A percentile compares a stretch with the other conserved stretches of the same genome.
phyloP scores from a whole-genome alignment of 179 eudicot genomes.

The Sideroxylon spinosum region DNA sequence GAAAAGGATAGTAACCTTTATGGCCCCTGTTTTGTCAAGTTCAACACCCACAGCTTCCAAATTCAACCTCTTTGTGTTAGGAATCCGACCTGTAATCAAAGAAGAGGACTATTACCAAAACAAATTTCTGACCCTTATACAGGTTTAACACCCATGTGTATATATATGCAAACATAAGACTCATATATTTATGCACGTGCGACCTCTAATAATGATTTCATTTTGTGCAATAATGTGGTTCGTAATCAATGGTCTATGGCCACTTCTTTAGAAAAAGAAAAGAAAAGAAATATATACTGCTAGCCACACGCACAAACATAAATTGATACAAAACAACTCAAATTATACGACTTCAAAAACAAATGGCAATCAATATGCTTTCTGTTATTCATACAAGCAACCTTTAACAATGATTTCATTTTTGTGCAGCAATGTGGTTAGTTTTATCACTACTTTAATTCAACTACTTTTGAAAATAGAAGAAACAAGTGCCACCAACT shows the following conservation, averaged over 20 bases:
- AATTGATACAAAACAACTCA: too few relatives aligned
- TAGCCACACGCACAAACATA: too few relatives aligned
- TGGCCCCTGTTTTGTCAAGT: conserved; percentile 63
- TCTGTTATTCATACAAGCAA: background rate
- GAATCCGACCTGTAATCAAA: conserved; percentile 59
- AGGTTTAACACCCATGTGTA: too few relatives aligned
- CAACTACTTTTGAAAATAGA: too few relatives aligned
- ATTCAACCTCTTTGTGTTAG: conserved; percentile 85
- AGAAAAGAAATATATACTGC: background rate
- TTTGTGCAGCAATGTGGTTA: too few relatives aligned
- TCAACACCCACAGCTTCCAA: conserved; percentile 80
- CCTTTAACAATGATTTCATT: too few relatives aligned
- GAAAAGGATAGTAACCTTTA: conserved; percentile 51
- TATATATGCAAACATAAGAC: too few relatives aligned
- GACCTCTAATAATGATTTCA: background rate
- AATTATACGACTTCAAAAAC: background rate
- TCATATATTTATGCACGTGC: background rate
- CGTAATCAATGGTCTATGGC: background rate
- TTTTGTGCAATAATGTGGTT: background rate
- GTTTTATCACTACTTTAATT: too few relatives aligned
- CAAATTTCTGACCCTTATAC: too few relatives aligned
- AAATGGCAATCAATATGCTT: background rate
- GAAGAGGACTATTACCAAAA: background rate
- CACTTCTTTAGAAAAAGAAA: background rate
- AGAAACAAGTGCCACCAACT: too few relatives aligned